A percentile compares a stretch with the other conserved stretches of the same genome.
phyloP scores from a whole-genome alignment of 768 basidiomycete species.

The Rhodotorula kratochvilovae region DNA sequence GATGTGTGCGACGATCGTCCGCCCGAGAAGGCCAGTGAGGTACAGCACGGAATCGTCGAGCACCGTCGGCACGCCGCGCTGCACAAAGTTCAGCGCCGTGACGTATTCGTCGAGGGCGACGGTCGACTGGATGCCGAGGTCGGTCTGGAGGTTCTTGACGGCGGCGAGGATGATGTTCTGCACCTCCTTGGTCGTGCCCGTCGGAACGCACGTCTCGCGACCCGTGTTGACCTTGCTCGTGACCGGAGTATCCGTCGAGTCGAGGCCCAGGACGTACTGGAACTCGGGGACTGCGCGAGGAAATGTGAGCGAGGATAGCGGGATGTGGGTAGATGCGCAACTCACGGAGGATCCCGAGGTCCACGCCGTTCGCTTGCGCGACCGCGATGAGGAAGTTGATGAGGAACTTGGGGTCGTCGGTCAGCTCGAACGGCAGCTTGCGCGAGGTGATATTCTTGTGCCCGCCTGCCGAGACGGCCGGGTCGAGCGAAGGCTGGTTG shows the following conservation, averaged over 20 bases:
- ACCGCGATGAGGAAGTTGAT: conserved; percentile 57
- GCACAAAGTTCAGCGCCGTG: conserved; percentile 59
- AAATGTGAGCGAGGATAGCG: background rate
- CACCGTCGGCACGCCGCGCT: conserved; percentile 58
- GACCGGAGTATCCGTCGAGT: conserved; percentile 51
- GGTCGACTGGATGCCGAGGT: conserved; percentile 56
- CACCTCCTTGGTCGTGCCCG: conserved; percentile 59
- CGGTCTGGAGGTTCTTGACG: conserved; percentile 55
- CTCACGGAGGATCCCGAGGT: conserved; percentile 52
- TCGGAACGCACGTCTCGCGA: conserved; percentile 57
- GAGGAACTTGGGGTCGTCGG: conserved; percentile 60
- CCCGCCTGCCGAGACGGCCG: conserved; percentile 58
- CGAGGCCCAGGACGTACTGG: conserved; percentile 15
- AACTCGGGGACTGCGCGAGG: conserved; percentile 44
- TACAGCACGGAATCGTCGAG: conserved; percentile 63
- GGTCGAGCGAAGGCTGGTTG: conserved; percentile 46
- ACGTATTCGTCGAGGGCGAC: conserved; percentile 64
- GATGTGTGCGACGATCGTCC: conserved; percentile 51
- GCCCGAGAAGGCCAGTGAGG: conserved; percentile 66
- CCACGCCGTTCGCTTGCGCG: conserved; percentile 57
- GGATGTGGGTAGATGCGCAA: conserved; percentile 46
- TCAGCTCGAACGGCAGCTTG: conserved; percentile 55
- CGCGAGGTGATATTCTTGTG: conserved; percentile 61
- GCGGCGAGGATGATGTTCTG: conserved; percentile 60
- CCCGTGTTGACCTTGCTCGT: conserved; percentile 50